phyloP scores from a whole-genome alignment of 2,329 filamentous ascomycete species.

The Fusarium sp. region DNA sequence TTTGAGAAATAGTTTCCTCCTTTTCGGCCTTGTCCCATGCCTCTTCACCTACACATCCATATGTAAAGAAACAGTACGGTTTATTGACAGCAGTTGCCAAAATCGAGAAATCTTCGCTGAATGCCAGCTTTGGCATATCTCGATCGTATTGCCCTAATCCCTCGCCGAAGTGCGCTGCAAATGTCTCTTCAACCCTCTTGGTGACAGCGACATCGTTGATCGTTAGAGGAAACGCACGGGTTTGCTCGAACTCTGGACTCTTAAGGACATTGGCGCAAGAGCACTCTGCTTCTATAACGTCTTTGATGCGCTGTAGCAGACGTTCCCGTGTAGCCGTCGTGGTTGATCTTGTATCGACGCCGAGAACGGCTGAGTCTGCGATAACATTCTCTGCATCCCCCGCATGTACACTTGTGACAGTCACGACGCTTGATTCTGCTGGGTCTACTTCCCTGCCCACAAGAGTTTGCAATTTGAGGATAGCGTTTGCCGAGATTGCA shows the following conservation, averaged over 20 bases:
- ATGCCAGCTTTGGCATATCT: conserved; percentile 57
- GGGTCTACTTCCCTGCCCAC: conserved; percentile 51
- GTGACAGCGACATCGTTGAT: conserved; percentile 64
- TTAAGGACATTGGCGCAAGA: conserved; percentile 59
- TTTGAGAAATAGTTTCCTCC: conserved; percentile 29
- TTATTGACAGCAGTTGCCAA: conserved; percentile 38
- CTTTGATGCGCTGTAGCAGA: conserved; percentile 53
- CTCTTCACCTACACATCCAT: conserved; percentile 29
- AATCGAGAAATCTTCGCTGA: conserved; percentile 67
- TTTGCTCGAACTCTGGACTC: conserved; percentile 58
- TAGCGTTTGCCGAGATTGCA: conserved; percentile 20
- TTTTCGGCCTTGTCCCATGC: conserved; percentile 34
- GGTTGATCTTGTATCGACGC: conserved; percentile 57
- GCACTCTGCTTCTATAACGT: conserved; percentile 66
- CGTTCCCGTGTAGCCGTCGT: conserved; percentile 49
- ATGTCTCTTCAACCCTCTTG: conserved; percentile 56
- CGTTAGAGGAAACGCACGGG: conserved; percentile 60
- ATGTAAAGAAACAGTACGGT: conserved; percentile 42
- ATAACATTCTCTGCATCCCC: conserved; percentile 61
- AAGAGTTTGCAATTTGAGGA: conserved; percentile 46
- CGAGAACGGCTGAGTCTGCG: conserved; percentile 55
- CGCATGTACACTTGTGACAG: conserved; percentile 57
- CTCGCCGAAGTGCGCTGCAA: conserved; percentile 59
- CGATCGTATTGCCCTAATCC: conserved; percentile 45
- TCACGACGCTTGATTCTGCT: conserved; percentile 58